Percentiles rank a stretch among this genome's conserved stretches.
Evolutionary conservation across 495 filamentous ascomycete species (phyloP).

Genomic region (Penicillium mononematosum): DNA sequence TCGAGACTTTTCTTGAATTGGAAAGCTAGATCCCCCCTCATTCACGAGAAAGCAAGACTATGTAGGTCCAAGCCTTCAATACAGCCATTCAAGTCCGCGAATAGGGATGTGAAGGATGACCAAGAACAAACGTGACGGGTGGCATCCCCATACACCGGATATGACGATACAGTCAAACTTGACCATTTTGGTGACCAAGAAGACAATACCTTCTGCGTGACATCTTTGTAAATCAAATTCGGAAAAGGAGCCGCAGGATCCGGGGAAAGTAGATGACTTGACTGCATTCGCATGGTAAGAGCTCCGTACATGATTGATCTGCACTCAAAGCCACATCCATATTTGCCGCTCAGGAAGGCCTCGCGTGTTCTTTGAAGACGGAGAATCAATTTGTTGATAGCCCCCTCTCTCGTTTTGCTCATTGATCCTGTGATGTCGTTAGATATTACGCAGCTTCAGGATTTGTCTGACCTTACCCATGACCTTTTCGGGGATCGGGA

Average conservation of each 20-base stretch:
- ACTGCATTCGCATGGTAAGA: constrained; percentile 27
- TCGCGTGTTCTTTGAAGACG: constrained; percentile 20
- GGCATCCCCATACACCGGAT: no score
- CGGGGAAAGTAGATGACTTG: constrained; percentile 26
- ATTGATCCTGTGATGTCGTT: no score
- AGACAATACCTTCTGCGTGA: constrained; percentile 13
- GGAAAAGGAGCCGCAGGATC: constrained; percentile 23
- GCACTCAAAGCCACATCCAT: constrained; percentile 30
- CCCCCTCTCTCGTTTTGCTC: constrained; percentile 10
- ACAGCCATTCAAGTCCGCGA: no score
- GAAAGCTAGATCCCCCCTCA: no score
- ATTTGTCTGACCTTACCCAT: constrained; percentile 19
- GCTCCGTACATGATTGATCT: constrained; percentile 34
- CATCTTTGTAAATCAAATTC: constrained; percentile 17
- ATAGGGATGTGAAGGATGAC: no score
- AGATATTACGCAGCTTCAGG: no score
- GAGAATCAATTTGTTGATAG: constrained; percentile 16
- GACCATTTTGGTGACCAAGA: constrained; percentile 22
- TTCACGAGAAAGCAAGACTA: no score
- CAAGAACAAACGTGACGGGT: no score
- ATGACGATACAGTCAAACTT: no score
- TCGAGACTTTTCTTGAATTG: no score
- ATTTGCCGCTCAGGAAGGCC: constrained; percentile 14
- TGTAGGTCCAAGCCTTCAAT: no score
- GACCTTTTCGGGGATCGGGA: constrained; percentile 29